Evolutionary conservation across 768 basidiomycete genomes (phyloP).

Genomic region (Mycena indigotica): DNA sequence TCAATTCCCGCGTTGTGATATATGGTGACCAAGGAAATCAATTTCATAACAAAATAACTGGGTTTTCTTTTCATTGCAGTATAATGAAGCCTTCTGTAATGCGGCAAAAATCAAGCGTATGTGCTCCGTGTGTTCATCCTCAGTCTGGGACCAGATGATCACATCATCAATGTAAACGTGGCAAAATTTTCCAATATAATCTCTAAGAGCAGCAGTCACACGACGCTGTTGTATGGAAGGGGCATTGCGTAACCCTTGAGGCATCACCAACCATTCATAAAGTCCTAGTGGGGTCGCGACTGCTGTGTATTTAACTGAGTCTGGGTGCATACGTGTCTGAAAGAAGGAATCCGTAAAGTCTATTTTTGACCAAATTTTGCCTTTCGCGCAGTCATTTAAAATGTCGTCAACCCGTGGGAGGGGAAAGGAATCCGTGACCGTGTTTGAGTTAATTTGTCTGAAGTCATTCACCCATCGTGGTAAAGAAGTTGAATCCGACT

Average conservation of each 20-base stretch:
- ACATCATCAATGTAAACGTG: constrained; percentile 51
- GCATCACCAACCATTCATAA: constrained; percentile 35
- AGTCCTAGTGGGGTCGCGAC: constrained; percentile 39
- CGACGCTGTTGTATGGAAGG: constrained; percentile 34
- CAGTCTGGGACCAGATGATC: constrained; percentile 43
- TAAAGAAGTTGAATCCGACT: constrained; percentile 25
- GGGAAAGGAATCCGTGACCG: constrained; percentile 22
- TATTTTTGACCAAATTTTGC: constrained; percentile 13
- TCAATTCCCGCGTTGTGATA: constrained; percentile 10
- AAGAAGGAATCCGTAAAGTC: constrained; percentile 46
- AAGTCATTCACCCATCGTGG: constrained; percentile 35
- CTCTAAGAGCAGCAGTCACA: constrained; percentile 32
- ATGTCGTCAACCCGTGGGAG: constrained; percentile 19
- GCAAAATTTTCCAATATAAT: constrained; percentile 41
- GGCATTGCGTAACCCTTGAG: constrained; percentile 29
- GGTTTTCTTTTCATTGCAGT: constrained; percentile 27
- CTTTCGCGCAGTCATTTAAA: not conserved
- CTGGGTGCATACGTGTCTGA: constrained; percentile 34
- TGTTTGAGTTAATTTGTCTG: constrained; percentile 28
- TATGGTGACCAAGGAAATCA: not conserved
- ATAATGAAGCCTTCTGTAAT: constrained; percentile 21
- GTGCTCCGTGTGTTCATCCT: constrained; percentile 36
- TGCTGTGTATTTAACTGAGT: constrained; percentile 34
- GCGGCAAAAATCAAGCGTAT: constrained; percentile 26
- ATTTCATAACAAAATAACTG: not conserved